Evolutionary conservation across 306 rosid genomes (phyloP).

Genomic region (Sechiopsis laciniata): DNA sequence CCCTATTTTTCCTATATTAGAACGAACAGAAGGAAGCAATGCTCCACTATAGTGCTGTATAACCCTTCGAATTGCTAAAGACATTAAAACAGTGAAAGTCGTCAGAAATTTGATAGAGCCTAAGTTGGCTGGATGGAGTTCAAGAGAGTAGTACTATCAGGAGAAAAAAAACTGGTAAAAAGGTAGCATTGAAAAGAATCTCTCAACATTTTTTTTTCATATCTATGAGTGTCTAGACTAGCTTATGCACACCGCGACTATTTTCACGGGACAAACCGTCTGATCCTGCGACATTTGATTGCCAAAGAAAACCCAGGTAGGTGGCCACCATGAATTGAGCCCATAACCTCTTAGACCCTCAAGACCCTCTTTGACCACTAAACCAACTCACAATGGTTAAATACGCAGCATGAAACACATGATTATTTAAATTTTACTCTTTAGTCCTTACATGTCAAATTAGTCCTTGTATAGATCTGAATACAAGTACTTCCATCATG

Average conservation of each 20-base stretch:
- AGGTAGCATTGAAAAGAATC: not conserved
- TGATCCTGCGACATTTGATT: too few relatives aligned
- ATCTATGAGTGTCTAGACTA: too few relatives aligned
- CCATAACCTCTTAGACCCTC: too few relatives aligned
- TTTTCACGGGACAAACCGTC: too few relatives aligned
- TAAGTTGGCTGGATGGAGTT: not conserved
- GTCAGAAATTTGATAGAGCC: conserved; percentile 14
- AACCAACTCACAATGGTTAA: not conserved
- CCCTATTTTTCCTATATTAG: conserved; percentile 48
- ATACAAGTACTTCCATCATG: not conserved
- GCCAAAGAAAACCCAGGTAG: too few relatives aligned
- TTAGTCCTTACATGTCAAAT: too few relatives aligned
- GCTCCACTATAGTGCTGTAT: conserved; percentile 44
- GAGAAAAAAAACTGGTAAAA: not conserved
- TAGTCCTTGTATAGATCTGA: not conserved
- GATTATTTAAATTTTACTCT: not conserved
- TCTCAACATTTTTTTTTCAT: not conserved
- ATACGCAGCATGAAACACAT: not conserved
- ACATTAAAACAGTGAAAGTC: conserved; percentile 25
- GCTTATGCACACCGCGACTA: too few relatives aligned
- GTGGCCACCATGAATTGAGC: too few relatives aligned
- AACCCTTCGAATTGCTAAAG: conserved; percentile 75
- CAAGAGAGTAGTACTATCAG: conserved; percentile 24
- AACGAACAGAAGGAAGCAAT: conserved; percentile 58
- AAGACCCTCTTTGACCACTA: too few relatives aligned